Evolutionary conservation across 179 eudicot genomes (phyloP).

Genomic region (Beta lomatogona): DNA sequence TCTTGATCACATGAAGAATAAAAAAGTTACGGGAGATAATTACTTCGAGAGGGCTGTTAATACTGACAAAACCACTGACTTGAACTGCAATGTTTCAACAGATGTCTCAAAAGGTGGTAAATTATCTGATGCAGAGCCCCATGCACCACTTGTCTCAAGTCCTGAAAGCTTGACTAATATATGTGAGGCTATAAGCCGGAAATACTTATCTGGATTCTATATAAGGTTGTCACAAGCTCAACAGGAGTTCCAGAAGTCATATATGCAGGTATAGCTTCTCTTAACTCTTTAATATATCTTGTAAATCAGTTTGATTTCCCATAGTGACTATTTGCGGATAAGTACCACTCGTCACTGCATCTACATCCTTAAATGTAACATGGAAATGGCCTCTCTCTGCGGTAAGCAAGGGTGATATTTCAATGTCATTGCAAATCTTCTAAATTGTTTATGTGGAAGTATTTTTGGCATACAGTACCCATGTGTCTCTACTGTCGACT

Average conservation of each 20-base stretch:
- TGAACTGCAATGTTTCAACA: constrained; percentile 17
- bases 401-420: not conserved
- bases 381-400: not conserved
- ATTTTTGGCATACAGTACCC: not conserved
- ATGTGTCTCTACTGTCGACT: not conserved
- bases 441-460: not conserved
- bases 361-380: not conserved
- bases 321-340: not conserved
- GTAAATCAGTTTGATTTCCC: not conserved
- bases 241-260: constrained; percentile 79
- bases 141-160: constrained; percentile 23
- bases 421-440: not conserved
- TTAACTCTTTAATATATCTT: not conserved
- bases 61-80: constrained; percentile 25
- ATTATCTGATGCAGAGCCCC: constrained; percentile 26
- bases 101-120: constrained; percentile 32
- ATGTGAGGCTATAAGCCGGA: constrained; percentile 66
- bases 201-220: constrained; percentile 65
- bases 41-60: constrained; percentile 12
- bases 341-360: not conserved
- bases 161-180: constrained; percentile 39
- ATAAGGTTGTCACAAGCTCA: constrained; percentile 66
- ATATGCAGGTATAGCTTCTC: constrained; percentile 65
- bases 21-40: constrained; percentile 22
- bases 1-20: constrained; percentile 29